Base-by-base conservation (phyloP, 352 stramenopile species). In the Globisporangium echinulatum region DNA sequence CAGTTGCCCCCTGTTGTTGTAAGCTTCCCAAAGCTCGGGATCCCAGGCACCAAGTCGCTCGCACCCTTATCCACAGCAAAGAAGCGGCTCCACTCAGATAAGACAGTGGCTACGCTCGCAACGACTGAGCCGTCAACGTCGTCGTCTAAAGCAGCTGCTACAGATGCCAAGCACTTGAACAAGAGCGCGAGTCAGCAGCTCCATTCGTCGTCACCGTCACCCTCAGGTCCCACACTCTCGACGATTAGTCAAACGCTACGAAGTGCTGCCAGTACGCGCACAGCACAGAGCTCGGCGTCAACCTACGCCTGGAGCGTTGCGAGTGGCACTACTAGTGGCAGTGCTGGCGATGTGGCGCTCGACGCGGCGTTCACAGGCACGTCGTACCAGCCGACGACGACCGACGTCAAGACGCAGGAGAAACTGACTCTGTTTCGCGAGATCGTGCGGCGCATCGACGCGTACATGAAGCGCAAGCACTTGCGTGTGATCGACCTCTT, bases 401-500 rank as follows among this genome's bases (percentile, higher is more conserved):
- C 69, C 0, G 76, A 89, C 42, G 72, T 85, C 13, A 75, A 86
- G 37, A 79, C 77, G 7, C 78, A 87, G 19, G 76, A 91, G 59
- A 86, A 87, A 36, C 68, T 85, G 49, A 73, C 74, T 5, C 58
- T 94, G 56, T 84, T 94, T 38, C 78, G 79, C 55, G 76, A 88
- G 39, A 77, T 94, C 39, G 83, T 92, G 14, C 70, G 82, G 51
- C 85, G 82, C 14, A 94, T 94, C 54, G 85, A 92, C 57, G 74
- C 67, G 42, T 90, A 92, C 73, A 88, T 94, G 71, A 89, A 88
- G 62, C 81, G 83, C 49, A 94, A 92, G 65, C 85, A 77, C 9
- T 65, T 94, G 25, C 83, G 82, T 8, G 82, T 92, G 38, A 91
- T 92, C 66, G 85, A 92, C 51, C 70, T 94, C 19, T 92, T 92